These are phyloP conservation scores for Groenewaldozyma auringiensis DNA, from an alignment of 1,139 yeast genomes.

Conservation along the genomic window DNA sequence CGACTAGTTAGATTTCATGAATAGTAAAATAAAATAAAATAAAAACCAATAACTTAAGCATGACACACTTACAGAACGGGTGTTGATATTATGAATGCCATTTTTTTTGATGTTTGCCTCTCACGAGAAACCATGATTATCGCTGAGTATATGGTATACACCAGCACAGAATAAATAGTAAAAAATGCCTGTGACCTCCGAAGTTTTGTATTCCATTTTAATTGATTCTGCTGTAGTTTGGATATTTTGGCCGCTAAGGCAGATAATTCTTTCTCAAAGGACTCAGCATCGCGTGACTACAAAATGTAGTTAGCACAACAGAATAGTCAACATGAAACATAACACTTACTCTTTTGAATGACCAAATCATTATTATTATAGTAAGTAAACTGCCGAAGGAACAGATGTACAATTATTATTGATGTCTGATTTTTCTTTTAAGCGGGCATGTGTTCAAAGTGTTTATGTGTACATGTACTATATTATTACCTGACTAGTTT, in stretches of 20 bases:
- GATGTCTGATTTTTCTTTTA: no score
- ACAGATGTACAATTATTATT: no score
- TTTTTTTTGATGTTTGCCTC: slow-evolving; percentile 9
- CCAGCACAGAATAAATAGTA: slow-evolving; percentile 24
- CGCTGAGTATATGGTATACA: slow-evolving; percentile 22
- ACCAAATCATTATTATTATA: slow-evolving; percentile 3
- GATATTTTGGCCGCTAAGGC: slow-evolving; percentile 23
- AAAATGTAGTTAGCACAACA: background rate
- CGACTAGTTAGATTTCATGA: background rate
- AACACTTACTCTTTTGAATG: slow-evolving; percentile 6
- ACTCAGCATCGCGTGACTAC: slow-evolving; percentile 14
- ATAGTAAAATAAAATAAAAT: background rate
- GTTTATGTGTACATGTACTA: no score
- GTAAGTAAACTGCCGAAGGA: background rate
- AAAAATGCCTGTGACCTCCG: slow-evolving; percentile 26
- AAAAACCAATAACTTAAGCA: background rate
- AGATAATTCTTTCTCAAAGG: slow-evolving; percentile 28
- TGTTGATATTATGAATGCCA: slow-evolving; percentile 12
- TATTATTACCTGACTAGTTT: no score
- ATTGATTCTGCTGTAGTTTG: slow-evolving; percentile 19
- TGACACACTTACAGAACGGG: slow-evolving; percentile 15
- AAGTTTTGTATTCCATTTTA: slow-evolving; percentile 18
- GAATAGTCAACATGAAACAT: background rate
- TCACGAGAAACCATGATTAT: slow-evolving; percentile 9
- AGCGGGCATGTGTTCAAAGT: no score